Conservation (phyloP, 306 rosid genomes). For the Prinsepia uniflora region DNA sequence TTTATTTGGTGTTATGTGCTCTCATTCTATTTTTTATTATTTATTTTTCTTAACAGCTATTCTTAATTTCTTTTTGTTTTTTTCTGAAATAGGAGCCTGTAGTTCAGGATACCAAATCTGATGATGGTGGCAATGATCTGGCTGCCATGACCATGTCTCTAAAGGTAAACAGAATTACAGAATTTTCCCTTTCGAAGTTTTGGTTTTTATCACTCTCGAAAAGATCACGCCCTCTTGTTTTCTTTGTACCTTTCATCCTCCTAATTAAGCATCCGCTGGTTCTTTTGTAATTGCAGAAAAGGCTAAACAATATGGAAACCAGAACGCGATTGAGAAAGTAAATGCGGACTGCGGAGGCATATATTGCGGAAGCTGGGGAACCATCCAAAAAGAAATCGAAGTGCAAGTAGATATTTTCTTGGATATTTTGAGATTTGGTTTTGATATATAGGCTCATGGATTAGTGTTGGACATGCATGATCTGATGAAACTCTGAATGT, state of each 20-base stretch:
- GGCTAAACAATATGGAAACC: constrained; percentile 53
- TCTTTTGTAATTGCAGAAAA: constrained; percentile 53
- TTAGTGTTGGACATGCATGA: not conserved
- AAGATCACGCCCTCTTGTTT: not conserved
- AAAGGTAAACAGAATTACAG: constrained; percentile 47
- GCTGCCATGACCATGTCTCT: constrained; percentile 50
- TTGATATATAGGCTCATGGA: not conserved
- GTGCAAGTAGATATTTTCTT: constrained; percentile 25
- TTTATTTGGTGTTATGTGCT: too few species aligned
- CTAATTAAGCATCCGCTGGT: constrained; percentile 12
- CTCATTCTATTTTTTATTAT: not conserved
- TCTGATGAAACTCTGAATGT: constrained; percentile 17
- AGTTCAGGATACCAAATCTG: constrained; percentile 36
- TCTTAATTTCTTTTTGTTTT: not conserved
- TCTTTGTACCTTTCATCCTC: not conserved
- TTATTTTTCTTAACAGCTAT: not conserved
- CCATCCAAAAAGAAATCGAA: constrained; percentile 61
- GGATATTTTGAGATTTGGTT: not conserved
- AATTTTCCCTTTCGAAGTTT: not conserved
- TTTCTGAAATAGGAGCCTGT: constrained; percentile 57
- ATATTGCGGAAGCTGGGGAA: constrained; percentile 48
- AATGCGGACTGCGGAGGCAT: constrained; percentile 55
- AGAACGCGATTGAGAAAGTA: constrained; percentile 51
- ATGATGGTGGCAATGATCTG: constrained; percentile 42
- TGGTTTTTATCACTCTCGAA: not conserved